phyloP scores from a whole-genome alignment of 768 basidiomycete genomes.

The Daedaleopsis sinensis region DNA sequence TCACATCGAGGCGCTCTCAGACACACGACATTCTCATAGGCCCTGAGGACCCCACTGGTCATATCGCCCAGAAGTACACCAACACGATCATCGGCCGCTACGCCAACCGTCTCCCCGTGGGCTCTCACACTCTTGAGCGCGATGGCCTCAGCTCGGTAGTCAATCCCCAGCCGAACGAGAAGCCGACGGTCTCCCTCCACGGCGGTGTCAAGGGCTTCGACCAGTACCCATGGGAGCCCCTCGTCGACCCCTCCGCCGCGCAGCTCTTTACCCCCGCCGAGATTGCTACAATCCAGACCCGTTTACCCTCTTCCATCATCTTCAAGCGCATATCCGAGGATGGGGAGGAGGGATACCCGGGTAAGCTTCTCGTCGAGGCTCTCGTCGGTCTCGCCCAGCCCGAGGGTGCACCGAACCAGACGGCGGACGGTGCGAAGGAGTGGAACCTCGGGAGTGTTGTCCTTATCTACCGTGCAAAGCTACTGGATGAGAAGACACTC shows the following conservation, averaged over 20 bases:
- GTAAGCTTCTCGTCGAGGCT: slow-evolving; percentile 57
- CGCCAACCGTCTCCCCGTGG: slow-evolving; percentile 71
- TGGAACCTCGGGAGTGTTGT: slow-evolving; percentile 65
- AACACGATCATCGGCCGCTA: slow-evolving; percentile 77
- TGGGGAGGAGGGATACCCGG: slow-evolving; percentile 75
- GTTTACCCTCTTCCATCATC: slow-evolving; percentile 44
- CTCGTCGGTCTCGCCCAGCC: slow-evolving; percentile 35
- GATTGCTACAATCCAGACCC: slow-evolving; percentile 42
- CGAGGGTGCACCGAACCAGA: slow-evolving; percentile 31
- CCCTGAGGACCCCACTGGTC: slow-evolving; percentile 63
- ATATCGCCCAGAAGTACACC: slow-evolving; percentile 64
- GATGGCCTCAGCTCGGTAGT: slow-evolving; percentile 54
- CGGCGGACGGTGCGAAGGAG: slow-evolving; percentile 30
- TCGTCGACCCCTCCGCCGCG: slow-evolving; percentile 38
- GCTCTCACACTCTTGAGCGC: slow-evolving; percentile 46
- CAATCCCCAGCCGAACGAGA: slow-evolving; percentile 33
- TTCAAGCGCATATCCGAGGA: slow-evolving; percentile 62
- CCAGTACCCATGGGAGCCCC: slow-evolving; percentile 51
- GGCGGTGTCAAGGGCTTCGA: slow-evolving; percentile 74
- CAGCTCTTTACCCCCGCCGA: slow-evolving; percentile 63
- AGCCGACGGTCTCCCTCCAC: slow-evolving; percentile 64
- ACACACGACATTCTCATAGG: slow-evolving; percentile 80
- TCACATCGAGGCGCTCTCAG: slow-evolving; percentile 36
- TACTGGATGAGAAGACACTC: slow-evolving; percentile 53
- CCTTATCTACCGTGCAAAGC: slow-evolving; percentile 69